Conservation (phyloP, 2,329 filamentous ascomycete species). For the Microcyclospora tardicrescens region DNA sequence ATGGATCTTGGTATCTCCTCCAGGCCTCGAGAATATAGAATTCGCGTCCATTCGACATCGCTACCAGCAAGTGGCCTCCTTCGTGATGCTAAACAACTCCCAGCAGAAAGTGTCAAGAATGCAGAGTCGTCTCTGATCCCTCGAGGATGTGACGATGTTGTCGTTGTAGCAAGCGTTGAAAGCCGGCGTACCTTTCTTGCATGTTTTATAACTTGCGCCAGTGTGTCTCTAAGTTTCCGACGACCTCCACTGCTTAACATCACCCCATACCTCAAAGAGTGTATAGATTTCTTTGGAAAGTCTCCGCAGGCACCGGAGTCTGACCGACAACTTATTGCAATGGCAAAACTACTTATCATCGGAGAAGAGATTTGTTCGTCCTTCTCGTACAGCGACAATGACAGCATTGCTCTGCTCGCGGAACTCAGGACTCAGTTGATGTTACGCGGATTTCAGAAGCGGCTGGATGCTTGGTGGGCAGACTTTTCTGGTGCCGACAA, state of each 20-base stretch:
- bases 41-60: conserved; percentile 12
- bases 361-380: conserved; percentile 56
- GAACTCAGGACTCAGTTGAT: conserved; percentile 53
- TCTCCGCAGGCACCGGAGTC: conserved; percentile 43
- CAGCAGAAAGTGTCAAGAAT: conserved; percentile 14
- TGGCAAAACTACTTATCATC: conserved; percentile 48
- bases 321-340: conserved; percentile 46
- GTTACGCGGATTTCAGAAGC: conserved; percentile 51
- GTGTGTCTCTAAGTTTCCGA: conserved; percentile 49
- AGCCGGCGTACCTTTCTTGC: conserved; percentile 46
- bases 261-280: conserved; percentile 49
- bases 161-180: conserved; percentile 43
- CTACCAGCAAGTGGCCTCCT: too few relatives aligned
- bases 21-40: conserved; percentile 5
- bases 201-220: conserved; percentile 46
- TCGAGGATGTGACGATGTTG: conserved; percentile 10
- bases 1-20: conserved; percentile 29
- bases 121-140: conserved; percentile 16
- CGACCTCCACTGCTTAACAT: conserved; percentile 48
- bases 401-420: conserved; percentile 38
- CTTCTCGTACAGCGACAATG: conserved; percentile 54
- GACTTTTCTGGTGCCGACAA: too few relatives aligned
- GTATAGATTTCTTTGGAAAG: conserved; percentile 42
- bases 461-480: conserved; percentile 52
- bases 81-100: too few relatives aligned